These are phyloP conservation scores for Penicillium sp. DNA, from an alignment of 2,329 filamentous ascomycete genomes.

Conservation along the genomic window DNA sequence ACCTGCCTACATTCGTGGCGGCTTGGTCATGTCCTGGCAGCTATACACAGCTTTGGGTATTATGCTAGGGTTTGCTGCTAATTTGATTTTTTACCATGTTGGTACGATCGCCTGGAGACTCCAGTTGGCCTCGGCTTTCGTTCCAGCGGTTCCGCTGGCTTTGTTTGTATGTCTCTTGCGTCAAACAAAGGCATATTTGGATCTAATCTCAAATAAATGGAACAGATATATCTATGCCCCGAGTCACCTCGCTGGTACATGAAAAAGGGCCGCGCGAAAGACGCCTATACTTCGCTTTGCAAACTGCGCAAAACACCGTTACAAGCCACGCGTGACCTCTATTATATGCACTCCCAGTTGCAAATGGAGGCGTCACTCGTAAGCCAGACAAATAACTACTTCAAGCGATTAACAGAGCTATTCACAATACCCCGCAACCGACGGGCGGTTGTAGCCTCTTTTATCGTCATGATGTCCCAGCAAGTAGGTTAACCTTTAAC, in stretches of 20 bases:
- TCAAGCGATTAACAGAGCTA: too few species aligned
- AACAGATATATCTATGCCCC: conserved; percentile 1
- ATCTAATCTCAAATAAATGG: neutral
- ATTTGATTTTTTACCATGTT: conserved; percentile 23
- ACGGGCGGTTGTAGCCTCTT: too few species aligned
- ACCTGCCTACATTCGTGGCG: too few species aligned
- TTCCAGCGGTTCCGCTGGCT: conserved; percentile 42
- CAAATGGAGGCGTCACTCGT: too few species aligned
- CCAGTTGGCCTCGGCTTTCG: conserved; percentile 39
- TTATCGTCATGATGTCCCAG: too few species aligned
- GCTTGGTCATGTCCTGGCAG: too few species aligned
- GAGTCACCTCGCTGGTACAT: conserved; percentile 34
- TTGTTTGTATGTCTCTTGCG: conserved; percentile 34
- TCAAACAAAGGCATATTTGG: conserved; percentile 7
- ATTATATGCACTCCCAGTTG: too few species aligned
- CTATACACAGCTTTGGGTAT: too few species aligned
- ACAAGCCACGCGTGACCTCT: conserved; percentile 30
- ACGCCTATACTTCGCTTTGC: conserved; percentile 30
- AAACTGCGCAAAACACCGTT: conserved; percentile 28
- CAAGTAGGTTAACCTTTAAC: too few species aligned
- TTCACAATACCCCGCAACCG: too few species aligned
- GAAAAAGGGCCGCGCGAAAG: conserved; percentile 26
- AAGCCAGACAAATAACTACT: too few species aligned
- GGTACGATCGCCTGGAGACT: conserved; percentile 15
- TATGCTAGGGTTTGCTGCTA: conserved; percentile 45